phyloP scores from a whole-genome alignment of 1,139 yeast genomes.

The Debaryomyces fabryi region DNA sequence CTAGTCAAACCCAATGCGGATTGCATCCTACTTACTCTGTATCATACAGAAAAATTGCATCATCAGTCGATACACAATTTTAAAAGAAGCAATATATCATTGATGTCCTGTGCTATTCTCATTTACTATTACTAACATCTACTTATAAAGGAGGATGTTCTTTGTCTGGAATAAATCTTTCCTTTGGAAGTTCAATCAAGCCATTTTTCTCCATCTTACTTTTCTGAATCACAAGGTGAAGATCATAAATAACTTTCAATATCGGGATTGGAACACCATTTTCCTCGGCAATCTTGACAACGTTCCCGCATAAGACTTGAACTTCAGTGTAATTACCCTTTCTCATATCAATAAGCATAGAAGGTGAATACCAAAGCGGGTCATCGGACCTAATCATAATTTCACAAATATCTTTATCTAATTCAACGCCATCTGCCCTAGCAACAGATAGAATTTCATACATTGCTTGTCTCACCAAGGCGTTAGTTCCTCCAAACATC shows the following conservation, averaged over 20 bases:
- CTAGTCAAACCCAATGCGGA: too few species aligned
- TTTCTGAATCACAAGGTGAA: constrained; percentile 63
- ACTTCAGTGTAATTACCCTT: constrained; percentile 72
- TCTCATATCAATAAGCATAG: constrained; percentile 72
- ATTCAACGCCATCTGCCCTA: constrained; percentile 57
- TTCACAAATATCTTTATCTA: constrained; percentile 49
- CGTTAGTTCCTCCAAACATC: constrained; percentile 53
- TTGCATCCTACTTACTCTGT: too few species aligned
- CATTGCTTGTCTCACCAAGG: constrained; percentile 64
- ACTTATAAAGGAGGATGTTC: too few species aligned
- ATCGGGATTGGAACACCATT: constrained; percentile 62
- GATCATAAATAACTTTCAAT: constrained; percentile 55
- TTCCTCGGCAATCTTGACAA: constrained; percentile 58
- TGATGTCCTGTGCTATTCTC: too few species aligned
- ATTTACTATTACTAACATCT: too few species aligned
- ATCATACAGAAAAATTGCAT: too few species aligned
- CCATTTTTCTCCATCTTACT: too few species aligned
- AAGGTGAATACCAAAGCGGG: constrained; percentile 67
- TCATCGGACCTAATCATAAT: constrained; percentile 60
- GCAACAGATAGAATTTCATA: constrained; percentile 64
- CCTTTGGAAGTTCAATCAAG: too few species aligned
- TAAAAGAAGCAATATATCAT: too few species aligned
- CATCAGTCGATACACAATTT: too few species aligned
- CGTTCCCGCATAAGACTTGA: constrained; percentile 73
- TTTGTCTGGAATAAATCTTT: too few species aligned